phyloP scores from a whole-genome alignment of 192 early-diverging fungal genomes.

The Backusella mclennaniae region DNA sequence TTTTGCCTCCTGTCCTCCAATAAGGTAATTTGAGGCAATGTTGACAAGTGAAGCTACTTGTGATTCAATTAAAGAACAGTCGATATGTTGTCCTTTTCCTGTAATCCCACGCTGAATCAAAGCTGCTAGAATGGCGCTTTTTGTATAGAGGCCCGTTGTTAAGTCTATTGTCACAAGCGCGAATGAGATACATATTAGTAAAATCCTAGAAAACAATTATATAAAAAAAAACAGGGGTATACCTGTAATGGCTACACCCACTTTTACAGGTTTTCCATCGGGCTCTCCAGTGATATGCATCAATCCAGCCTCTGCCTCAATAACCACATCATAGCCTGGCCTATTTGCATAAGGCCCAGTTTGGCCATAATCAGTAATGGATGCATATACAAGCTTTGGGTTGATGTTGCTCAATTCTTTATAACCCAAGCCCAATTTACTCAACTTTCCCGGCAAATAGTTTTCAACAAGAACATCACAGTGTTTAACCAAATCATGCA shows the following conservation, averaged over 20 bases:
- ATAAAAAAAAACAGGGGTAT: constrained; percentile 16
- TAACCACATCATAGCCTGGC: constrained; percentile 90
- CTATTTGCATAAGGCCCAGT: constrained; percentile 75
- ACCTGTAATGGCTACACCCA: constrained; percentile 96
- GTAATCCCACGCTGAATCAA: constrained; percentile 66
- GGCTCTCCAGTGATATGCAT: constrained; percentile 97
- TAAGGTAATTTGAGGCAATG: constrained; percentile 84
- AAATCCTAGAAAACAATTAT: background rate
- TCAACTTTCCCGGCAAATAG: constrained; percentile 87
- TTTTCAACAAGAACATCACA: constrained; percentile 91
- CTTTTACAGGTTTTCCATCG: constrained; percentile 83
- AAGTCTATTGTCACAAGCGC: background rate
- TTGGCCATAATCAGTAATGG: constrained; percentile 86
- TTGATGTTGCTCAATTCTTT: constrained; percentile 65
- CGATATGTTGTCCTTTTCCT: constrained; percentile 79
- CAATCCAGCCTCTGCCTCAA: constrained; percentile 86
- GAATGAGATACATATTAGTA: background rate
- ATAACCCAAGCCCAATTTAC: constrained; percentile 72
- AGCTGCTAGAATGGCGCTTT: constrained; percentile 90
- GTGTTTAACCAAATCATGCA: constrained; percentile 62
- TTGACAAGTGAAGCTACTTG: constrained; percentile 90
- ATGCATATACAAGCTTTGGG: constrained; percentile 81
- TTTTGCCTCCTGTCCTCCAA: constrained; percentile 74
- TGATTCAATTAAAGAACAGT: constrained; percentile 84
- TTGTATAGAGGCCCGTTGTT: constrained; percentile 71